Evolutionary conservation across 1,284 basidiomycete genomes (phyloP).

Genomic region (Porodaedalea pini): DNA sequence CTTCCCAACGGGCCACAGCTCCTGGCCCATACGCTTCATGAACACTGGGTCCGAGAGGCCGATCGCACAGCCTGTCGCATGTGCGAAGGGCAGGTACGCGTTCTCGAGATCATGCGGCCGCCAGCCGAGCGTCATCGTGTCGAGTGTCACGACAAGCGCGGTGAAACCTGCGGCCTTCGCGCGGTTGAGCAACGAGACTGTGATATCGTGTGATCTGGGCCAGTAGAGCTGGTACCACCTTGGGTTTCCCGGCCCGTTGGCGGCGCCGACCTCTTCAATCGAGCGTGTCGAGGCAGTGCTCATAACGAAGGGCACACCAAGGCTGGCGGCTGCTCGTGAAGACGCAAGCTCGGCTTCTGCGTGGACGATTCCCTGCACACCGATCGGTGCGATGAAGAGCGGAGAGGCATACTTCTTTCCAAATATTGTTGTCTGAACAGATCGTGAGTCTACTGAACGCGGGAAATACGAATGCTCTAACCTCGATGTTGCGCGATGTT

Average conservation of each 20-base stretch:
- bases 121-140: conserved; percentile 66
- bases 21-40: conserved; percentile 48
- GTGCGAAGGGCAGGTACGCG: conserved; percentile 59
- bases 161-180: conserved; percentile 64
- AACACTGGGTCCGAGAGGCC: conserved; percentile 69
- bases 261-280: conserved; percentile 70
- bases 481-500: conserved; percentile 58
- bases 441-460: neutral
- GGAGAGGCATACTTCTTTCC: conserved; percentile 64
- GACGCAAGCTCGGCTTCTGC: conserved; percentile 65
- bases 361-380: conserved; percentile 69
- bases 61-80: conserved; percentile 57
- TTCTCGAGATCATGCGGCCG: conserved; percentile 60
- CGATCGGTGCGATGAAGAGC: conserved; percentile 69
- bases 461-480: conserved; percentile 26
- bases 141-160: conserved; percentile 67
- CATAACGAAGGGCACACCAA: conserved; percentile 67
- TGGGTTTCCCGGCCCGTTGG: conserved; percentile 52
- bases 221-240: conserved; percentile 85
- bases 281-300: conserved; percentile 68
- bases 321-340: conserved; percentile 58
- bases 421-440: conserved; percentile 59
- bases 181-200: conserved; percentile 58
- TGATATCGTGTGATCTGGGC: conserved; percentile 60
- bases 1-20: conserved; percentile 39